phyloP scores from a whole-genome alignment of 345 rosid genomes.

The Ceriops decandra region DNA sequence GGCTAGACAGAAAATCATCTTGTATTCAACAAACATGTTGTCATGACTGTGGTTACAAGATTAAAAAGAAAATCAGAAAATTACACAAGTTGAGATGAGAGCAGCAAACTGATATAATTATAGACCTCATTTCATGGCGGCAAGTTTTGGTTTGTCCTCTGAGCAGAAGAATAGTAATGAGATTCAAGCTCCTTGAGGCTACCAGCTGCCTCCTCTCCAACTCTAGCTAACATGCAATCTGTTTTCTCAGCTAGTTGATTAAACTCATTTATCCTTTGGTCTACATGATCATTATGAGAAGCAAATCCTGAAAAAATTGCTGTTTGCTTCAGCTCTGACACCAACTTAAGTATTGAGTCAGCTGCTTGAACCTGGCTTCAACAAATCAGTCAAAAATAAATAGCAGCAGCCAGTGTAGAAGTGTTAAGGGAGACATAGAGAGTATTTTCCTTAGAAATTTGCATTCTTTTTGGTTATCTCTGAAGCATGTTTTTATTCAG shows the following conservation, averaged over 20 bases:
- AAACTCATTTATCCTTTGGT: conserved; percentile 66
- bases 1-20: too few relatives aligned
- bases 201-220: conserved; percentile 83
- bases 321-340: conserved; percentile 84
- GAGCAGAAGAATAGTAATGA: conserved; percentile 72
- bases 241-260: conserved; percentile 60
- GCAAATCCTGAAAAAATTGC: conserved; percentile 92
- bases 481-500: too few relatives aligned
- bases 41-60: too few relatives aligned
- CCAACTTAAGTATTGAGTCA: conserved; percentile 81
- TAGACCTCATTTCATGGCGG: background rate
- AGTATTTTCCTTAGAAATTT: too few relatives aligned
- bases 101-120: background rate
- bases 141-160: conserved; percentile 26
- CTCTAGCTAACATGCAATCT: conserved; percentile 55
- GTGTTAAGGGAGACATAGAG: too few relatives aligned
- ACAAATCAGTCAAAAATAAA: background rate
- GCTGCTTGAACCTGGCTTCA: conserved; percentile 80
- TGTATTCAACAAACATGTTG: too few relatives aligned
- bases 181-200: conserved; percentile 83
- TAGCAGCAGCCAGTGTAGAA: too few relatives aligned
- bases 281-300: conserved; percentile 80
- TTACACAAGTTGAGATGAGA: too few relatives aligned
- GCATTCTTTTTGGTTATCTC: too few relatives aligned
- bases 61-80: too few relatives aligned